Conservation (phyloP, 2,329 filamentous ascomycete genomes). For the Dactylellina haptotyla region DNA sequence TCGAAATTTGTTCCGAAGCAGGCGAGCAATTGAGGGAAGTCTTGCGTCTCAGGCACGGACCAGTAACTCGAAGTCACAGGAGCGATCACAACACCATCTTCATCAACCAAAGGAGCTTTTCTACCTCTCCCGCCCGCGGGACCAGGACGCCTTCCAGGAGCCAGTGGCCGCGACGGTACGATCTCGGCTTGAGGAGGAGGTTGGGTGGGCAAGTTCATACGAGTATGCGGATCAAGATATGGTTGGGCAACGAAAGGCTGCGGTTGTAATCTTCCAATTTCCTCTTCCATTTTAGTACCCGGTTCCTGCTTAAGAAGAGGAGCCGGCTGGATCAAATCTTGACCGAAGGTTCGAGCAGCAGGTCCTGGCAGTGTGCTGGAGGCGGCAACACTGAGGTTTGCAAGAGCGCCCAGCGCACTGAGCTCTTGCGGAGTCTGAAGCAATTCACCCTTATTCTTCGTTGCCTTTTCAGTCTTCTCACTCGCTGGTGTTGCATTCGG, state of each 20-base stretch:
- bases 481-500: constrained; percentile 34
- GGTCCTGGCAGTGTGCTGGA: not conserved
- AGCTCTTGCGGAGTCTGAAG: constrained; percentile 40
- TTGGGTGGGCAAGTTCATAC: constrained; percentile 35
- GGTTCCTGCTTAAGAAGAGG: constrained; percentile 43
- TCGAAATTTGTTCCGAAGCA: constrained; percentile 83
- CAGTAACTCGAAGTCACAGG: constrained; percentile 79
- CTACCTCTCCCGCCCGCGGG: constrained; percentile 39
- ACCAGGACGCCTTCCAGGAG: constrained; percentile 56
- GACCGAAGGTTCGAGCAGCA: constrained; percentile 15
- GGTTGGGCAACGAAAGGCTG: constrained; percentile 30
- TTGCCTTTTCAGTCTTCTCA: constrained; percentile 33
- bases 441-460: constrained; percentile 41
- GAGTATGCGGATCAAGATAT: constrained; percentile 40
- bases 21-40: constrained; percentile 76
- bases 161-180: constrained; percentile 46
- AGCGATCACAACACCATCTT: constrained; percentile 66
- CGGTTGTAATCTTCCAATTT: constrained; percentile 27
- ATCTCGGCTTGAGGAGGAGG: constrained; percentile 46
- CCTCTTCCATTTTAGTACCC: constrained; percentile 43
- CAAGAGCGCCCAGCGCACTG: constrained; percentile 52
- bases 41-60: constrained; percentile 82
- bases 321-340: constrained; percentile 35
- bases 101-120: constrained; percentile 59
- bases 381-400: constrained; percentile 44